Evolutionary conservation across 2,329 filamentous ascomycete genomes (phyloP), one percentile per base, ranked within the genome.

Genomic region (Neonectria hederae): DNA sequence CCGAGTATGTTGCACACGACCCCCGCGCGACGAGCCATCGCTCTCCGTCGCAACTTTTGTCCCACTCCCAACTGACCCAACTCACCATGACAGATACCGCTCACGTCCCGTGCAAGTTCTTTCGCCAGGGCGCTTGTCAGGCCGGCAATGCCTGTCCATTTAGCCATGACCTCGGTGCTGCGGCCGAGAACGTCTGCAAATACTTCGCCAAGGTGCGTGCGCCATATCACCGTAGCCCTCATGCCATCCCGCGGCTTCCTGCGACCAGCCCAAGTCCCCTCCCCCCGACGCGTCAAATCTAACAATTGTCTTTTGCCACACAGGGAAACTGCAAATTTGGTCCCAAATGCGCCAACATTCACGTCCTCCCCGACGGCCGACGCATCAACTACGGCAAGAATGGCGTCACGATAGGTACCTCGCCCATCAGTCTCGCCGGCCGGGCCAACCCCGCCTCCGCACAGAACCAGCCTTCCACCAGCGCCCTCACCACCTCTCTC

Each of bases 41-140:
- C 57, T 53, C 61, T 59, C 55, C 63, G 46, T 51, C 53, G 42
- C 52, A 49, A 14, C 43, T 45, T 28, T 59, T 38, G 45, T 51
- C 54, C 57, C 52, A 54, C 57, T 63, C 49, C 19, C 22, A 22
- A 67, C 73, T 74, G 67, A 74, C 68, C 65, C 66, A 51, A 56
- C 26, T 49, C 48, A 69, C 67, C 61, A 62, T 68, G 67, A 65
- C 69, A 97, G 95, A 97, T 80, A 97, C 96, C 19, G 92, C 94
- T 66, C 96, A 98, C 83, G 96, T 99, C 48, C 96, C 96, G 42
- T 99, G 96, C 91, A 98, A 98, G 86, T 99, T 99, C 91, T 99
- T 96, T 81, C 90, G 94, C 58, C 93, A 97, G 83, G 94, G 95
- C 78, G 90, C 93, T 75, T 99, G 96, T 80, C 95, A 98, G 86